Evolutionary conservation across 352 stramenopile genomes (phyloP).

Genomic region (Detonula confervacea): DNA sequence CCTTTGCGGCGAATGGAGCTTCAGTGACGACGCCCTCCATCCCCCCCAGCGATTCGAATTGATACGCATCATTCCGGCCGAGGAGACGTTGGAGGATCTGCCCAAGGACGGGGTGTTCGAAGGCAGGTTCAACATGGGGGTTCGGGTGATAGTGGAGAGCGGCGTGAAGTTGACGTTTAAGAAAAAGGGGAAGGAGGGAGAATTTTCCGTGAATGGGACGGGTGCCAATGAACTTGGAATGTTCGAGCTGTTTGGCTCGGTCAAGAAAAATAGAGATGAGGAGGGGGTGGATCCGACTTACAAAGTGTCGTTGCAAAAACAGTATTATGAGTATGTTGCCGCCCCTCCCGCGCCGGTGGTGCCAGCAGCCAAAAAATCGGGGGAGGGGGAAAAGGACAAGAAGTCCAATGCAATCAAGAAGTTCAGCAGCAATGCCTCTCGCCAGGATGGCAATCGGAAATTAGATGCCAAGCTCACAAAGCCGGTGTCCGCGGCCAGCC

Average conservation of each 20-base stretch:
- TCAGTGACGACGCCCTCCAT: conserved; percentile 63
- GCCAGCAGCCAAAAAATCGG: not conserved
- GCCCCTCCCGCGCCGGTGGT: conserved; percentile 13
- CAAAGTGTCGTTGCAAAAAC: conserved; percentile 72
- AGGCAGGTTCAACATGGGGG: conserved; percentile 74
- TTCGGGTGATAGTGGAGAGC: conserved; percentile 67
- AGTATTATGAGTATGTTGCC: conserved; percentile 63
- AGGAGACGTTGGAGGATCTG: conserved; percentile 64
- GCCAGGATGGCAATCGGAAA: no score
- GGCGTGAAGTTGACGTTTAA: conserved; percentile 79
- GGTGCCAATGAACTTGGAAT: conserved; percentile 83
- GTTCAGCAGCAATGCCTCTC: no score
- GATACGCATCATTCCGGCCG: conserved; percentile 52
- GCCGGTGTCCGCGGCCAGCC: no score
- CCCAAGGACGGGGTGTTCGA: conserved; percentile 80
- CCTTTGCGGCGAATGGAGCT: conserved; percentile 84
- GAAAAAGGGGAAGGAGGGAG: conserved; percentile 46
- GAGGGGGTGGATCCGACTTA: conserved; percentile 64
- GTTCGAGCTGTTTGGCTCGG: conserved; percentile 79
- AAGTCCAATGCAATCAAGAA: no score
- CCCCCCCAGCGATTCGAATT: conserved; percentile 80
- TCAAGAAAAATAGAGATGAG: conserved; percentile 52
- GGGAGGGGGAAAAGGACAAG: conserved; percentile 41
- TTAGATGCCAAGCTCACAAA: no score
- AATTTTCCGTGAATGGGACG: conserved; percentile 70